Evolutionary conservation across 2,329 filamentous ascomycete genomes (phyloP), one percentile per base, ranked within the genome.

Genomic region (Beauveria asiatica): DNA sequence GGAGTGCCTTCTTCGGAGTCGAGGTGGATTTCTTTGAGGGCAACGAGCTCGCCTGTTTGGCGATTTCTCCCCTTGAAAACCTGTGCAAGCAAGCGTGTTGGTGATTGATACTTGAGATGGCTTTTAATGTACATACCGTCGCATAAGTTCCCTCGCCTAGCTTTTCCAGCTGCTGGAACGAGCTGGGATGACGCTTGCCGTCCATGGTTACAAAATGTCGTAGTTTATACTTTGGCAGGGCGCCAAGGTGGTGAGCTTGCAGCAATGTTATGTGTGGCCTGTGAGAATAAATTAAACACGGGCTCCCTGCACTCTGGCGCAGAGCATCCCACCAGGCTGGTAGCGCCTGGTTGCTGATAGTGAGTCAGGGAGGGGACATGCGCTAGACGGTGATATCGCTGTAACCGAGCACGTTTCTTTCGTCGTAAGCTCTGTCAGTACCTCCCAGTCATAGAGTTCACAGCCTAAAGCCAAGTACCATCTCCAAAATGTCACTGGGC

Each of bases 161-260:
- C 88, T 93, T 99, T 77, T 99, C 94, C 74, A 97, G 84, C 85
- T 97, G 94, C 83, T 97, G 93, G 81, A 99, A 99, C 64, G 93
- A 97, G 78, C 89, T 96, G 60, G 93, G 92, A 70, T 97, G 91
- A 70, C 89, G 82, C 74, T 95, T 90, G 71, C 90, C 89, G 76
- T 97, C 93, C 93, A 97, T 97, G 13, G 2, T 53, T 37, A 42
- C 27, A 44, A 33, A 39, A 51, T 53, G 61, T 21, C n/a, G 52
- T 13, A 23, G 30, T 21, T 3, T 23, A 1, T 5, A 16, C 13
- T 30, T 27, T 17, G 21, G 19, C 19, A 48, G 11, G 27, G 42
- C 27, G 23, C 16, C 23, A 9, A 25, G 25, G 44, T 39, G 23
- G 2, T 48, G 25, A 50, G 16, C 33, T 37, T 37, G 55, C 17